A percentile compares a stretch with the other conserved stretches of the same genome.
Evolutionary conservation across 2,329 filamentous ascomycete species (phyloP).

Genomic region (Fusarium concolor): DNA sequence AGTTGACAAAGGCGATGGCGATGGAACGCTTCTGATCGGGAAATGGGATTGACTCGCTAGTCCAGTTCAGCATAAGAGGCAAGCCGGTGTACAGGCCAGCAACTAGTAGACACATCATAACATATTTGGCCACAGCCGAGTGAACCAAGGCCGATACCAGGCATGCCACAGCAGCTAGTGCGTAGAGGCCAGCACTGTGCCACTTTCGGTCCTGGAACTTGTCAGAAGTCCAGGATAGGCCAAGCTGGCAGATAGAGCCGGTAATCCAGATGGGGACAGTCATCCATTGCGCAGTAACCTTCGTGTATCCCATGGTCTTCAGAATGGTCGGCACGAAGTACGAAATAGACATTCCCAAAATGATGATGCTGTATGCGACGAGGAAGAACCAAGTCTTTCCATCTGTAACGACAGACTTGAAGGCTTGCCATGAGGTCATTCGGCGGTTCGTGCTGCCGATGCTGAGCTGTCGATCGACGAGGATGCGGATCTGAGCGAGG

Average conservation of each 20-base stretch:
- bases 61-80: conserved; percentile 27
- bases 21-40: conserved; percentile 19
- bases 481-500: conserved; percentile 18
- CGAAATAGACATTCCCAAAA: conserved; percentile 60
- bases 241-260: not conserved
- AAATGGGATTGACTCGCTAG: conserved; percentile 4
- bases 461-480: conserved; percentile 10
- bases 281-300: conserved; percentile 50
- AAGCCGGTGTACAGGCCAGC: conserved; percentile 10
- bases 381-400: conserved; percentile 58
- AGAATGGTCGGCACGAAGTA: conserved; percentile 67
- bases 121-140: conserved; percentile 3
- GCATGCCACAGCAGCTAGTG: not conserved
- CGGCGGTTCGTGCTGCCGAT: not conserved
- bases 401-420: conserved; percentile 15
- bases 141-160: conserved; percentile 1
- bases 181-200: conserved; percentile 4
- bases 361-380: conserved; percentile 60
- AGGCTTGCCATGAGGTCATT: conserved; percentile 22
- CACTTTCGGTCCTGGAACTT: conserved; percentile 9
- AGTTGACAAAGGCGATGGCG: conserved; percentile 16
- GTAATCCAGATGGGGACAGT: conserved; percentile 14
- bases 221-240: conserved; percentile 17
- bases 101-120: conserved; percentile 28
- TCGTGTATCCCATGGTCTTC: conserved; percentile 59